Evolutionary conservation across 495 filamentous ascomycete genomes (phyloP).

Genomic region (Aspergillus bertholletiae): DNA sequence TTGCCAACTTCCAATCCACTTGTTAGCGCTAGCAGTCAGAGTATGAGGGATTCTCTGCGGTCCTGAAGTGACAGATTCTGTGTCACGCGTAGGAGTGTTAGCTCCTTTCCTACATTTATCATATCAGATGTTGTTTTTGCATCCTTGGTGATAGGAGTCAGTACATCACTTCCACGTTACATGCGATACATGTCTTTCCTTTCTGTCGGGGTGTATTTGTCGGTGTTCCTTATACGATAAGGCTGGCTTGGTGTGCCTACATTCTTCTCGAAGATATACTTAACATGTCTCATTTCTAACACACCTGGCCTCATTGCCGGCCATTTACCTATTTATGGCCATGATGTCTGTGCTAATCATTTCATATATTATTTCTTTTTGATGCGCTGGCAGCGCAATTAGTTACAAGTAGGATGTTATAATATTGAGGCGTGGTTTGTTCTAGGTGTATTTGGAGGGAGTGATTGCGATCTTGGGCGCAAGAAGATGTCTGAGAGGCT

Average conservation of each 20-base stretch:
- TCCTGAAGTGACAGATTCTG: conserved; percentile 23
- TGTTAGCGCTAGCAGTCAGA: conserved; percentile 88
- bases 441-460: background rate
- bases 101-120: background rate
- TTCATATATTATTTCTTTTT: background rate
- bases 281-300: conserved; percentile 7
- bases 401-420: conserved; percentile 19
- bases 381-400: background rate
- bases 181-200: conserved; percentile 34
- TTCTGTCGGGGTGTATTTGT: conserved; percentile 17
- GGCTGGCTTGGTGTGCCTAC: conserved; percentile 21
- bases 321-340: background rate
- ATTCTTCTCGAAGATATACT: background rate
- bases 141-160: background rate
- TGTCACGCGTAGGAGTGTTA: background rate
- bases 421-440: conserved; percentile 5
- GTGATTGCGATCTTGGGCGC: conserved; percentile 1
- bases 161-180: conserved; percentile 23
- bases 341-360: background rate
- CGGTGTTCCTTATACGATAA: conserved; percentile 23
- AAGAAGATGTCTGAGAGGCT: background rate
- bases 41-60: conserved; percentile 80
- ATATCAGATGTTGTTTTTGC: background rate
- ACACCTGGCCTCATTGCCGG: background rate
- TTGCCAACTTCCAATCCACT: conserved; percentile 65